Evolutionary conservation across 306 rosid species (phyloP).

Genomic region (Hylodesmum podocarpum): DNA sequence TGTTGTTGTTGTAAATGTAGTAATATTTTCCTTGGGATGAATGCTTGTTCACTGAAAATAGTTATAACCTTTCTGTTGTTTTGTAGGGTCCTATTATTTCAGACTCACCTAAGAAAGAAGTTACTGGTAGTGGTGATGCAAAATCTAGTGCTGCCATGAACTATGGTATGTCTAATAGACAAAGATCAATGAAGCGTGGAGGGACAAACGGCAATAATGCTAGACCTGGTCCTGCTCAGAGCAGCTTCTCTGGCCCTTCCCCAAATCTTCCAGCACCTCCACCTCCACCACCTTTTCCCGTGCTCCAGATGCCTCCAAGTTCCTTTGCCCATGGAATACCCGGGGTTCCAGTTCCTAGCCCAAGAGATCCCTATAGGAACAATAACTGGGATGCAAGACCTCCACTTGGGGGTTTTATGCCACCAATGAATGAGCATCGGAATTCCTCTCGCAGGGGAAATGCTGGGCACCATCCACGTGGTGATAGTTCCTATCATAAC

Average conservation of each 20-base stretch:
- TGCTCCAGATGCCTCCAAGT: slow-evolving; percentile 39
- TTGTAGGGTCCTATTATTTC: slow-evolving; percentile 53
- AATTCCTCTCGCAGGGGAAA: slow-evolving; percentile 59
- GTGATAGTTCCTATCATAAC: slow-evolving; percentile 52
- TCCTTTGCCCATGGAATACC: slow-evolving; percentile 43
- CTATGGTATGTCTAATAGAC: slow-evolving; percentile 46
- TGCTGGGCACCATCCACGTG: slow-evolving; percentile 55
- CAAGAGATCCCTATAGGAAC: slow-evolving; percentile 51
- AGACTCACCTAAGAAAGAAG: slow-evolving; percentile 46
- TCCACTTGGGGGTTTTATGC: slow-evolving; percentile 49
- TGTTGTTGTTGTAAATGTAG: background rate
- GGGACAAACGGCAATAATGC: slow-evolving; percentile 35
- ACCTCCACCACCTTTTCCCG: slow-evolving; percentile 65
- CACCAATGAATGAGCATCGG: slow-evolving; percentile 42
- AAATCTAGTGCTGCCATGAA: slow-evolving; percentile 46
- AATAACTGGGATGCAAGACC: slow-evolving; percentile 55
- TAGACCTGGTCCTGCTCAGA: slow-evolving; percentile 42
- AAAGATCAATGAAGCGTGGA: slow-evolving; percentile 56
- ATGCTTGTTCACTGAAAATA: background rate
- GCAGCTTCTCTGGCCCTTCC: slow-evolving; percentile 40
- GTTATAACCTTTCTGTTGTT: slow-evolving; percentile 15
- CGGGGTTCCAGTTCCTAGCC: slow-evolving; percentile 54
- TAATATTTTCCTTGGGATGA: background rate
- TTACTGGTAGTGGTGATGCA: slow-evolving; percentile 28
- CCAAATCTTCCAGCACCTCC: slow-evolving; percentile 23